Base-by-base conservation (phyloP, 2,329 filamentous ascomycete genomes). In the Aspergillus aculeatinus region DNA sequence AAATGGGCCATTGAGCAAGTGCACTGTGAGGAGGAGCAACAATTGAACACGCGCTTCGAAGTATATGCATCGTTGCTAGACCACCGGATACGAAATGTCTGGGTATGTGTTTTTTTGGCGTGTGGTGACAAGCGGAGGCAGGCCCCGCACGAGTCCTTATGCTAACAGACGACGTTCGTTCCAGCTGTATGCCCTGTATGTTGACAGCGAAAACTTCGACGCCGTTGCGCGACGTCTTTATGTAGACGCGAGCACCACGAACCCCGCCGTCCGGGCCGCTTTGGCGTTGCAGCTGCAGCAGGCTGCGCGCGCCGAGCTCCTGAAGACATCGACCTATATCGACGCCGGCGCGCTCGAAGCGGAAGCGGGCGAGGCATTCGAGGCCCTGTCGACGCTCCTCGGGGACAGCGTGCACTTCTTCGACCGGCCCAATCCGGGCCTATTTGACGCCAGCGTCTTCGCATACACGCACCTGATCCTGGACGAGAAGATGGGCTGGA, bases 371-470 rank as follows among this genome's bases (percentile, higher is more conserved):
- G 82, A 84, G 55, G 88, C 88, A 0, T 86, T 90, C 60, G 78
- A 81, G 44, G 86, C 88, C 2, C 75, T 91, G 9, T 85, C 85
- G 2, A 79, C 75, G 21, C 69, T 89, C 9, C 77, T 91, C 10
- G 86, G 82, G 1, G 74, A 82, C 0, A 75, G 86, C 42, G 68
- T 77, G 19, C 89, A 86, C 80, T 90, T 89, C 73, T 89, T 88
- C 69, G 82, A 79, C 4, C 72, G 74, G 59, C 54, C 74, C 31
- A 72, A 75, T 16, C 91, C 94, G 0, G 86, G 87, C 0, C 71
- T 94, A 25, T 94, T 98, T 67, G 95, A 99, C 76, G 93, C 94
- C 6, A 87, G 86, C 57, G 85, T 98, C 2, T 98, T 97, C 77
- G 88, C 92, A 3, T 99, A 97, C 75, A 93, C 91, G 0, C 87